Evolutionary conservation across 1,284 basidiomycete genomes (phyloP).

Genomic region (Cryptococcus neoformans): DNA sequence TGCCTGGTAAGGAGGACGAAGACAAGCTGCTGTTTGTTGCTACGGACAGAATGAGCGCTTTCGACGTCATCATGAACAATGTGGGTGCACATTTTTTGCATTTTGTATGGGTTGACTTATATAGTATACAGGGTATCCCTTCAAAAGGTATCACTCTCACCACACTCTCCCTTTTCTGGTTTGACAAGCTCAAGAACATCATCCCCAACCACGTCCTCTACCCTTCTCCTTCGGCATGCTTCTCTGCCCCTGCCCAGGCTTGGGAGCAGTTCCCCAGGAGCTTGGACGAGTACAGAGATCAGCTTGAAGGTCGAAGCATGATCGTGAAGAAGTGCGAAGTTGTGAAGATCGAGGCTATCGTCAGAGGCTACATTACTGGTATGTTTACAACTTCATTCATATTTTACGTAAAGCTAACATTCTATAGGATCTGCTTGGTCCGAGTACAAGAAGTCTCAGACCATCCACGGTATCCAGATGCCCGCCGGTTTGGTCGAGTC

Average conservation of each 20-base stretch:
- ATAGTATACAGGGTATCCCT: constrained; percentile 71
- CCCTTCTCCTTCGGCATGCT: constrained; percentile 42
- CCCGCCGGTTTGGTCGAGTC: constrained; percentile 80
- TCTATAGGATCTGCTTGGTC: constrained; percentile 70
- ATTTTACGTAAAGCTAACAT: constrained; percentile 53
- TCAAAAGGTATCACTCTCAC: constrained; percentile 91
- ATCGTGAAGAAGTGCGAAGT: constrained; percentile 88
- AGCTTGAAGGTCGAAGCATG: constrained; percentile 84
- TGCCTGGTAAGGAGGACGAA: constrained; percentile 56
- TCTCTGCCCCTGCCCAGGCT: constrained; percentile 51
- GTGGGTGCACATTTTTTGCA: constrained; percentile 53
- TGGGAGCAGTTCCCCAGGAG: constrained; percentile 69
- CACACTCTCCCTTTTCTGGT: constrained; percentile 92
- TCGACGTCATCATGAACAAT: constrained; percentile 90
- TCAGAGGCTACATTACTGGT: constrained; percentile 92
- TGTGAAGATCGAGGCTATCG: constrained; percentile 94
- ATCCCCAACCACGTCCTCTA: constrained; percentile 87
- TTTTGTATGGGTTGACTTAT: constrained; percentile 3
- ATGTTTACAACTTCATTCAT: constrained; percentile 28
- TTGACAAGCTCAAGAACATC: constrained; percentile 70
- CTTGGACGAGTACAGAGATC: constrained; percentile 56
- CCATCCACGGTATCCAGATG: constrained; percentile 81
- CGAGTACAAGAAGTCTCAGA: constrained; percentile 86
- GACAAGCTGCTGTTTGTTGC: constrained; percentile 85
- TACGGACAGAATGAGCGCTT: constrained; percentile 93